These are phyloP conservation scores for Citrus trifoliata DNA, from an alignment of 345 rosid species.

Conservation along the genomic window DNA sequence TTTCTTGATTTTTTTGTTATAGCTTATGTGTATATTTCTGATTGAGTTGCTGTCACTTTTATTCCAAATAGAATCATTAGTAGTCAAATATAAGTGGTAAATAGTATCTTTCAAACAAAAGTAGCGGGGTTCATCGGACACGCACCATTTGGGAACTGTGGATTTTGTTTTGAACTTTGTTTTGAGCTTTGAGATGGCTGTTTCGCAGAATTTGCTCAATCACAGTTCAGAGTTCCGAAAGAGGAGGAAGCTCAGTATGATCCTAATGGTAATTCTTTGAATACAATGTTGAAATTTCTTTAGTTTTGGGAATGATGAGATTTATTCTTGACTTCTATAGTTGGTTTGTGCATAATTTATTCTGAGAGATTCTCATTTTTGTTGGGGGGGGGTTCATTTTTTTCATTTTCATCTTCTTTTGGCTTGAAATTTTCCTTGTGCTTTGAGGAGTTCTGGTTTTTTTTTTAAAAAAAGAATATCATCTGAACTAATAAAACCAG, in stretches of 20 bases:
- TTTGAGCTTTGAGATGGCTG: not conserved
- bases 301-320: not conserved
- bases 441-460: not conserved
- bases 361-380: not conserved
- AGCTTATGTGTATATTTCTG: not conserved
- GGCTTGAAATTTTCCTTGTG: not conserved
- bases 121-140: too few relatives aligned
- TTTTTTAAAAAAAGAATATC: too few relatives aligned
- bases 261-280: slow-evolving; percentile 33
- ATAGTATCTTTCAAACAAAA: too few relatives aligned
- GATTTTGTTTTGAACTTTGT: not conserved
- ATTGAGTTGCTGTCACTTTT: too few relatives aligned
- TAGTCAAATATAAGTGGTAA: too few relatives aligned
- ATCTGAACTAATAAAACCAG: not conserved
- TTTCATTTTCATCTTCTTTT: not conserved
- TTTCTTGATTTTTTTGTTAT: not conserved
- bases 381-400: not conserved
- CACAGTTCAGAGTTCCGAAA: slow-evolving; percentile 24
- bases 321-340: not conserved
- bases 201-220: slow-evolving; percentile 25
- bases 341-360: not conserved
- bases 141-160: not conserved
- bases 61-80: too few relatives aligned
- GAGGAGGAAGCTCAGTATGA: slow-evolving; percentile 31
- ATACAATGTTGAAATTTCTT: not conserved